phyloP scores from a whole-genome alignment of 2,329 filamentous ascomycete genomes.

The Cytospora mali region DNA sequence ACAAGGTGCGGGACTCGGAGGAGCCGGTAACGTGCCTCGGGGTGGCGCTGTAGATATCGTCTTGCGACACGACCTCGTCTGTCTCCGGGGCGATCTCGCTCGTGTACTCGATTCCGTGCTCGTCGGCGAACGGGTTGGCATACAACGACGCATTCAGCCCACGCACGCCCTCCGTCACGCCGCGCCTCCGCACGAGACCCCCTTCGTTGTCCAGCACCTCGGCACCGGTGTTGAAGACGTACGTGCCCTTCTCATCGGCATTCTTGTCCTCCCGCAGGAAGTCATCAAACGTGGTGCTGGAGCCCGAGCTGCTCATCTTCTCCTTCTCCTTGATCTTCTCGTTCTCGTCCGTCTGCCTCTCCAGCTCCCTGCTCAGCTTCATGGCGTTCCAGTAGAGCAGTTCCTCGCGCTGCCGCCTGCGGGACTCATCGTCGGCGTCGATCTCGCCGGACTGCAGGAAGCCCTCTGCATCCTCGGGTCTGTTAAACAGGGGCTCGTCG shows the following conservation, averaged over 20 bases:
- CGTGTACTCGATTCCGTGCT: constrained; percentile 53
- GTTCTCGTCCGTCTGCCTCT: constrained; percentile 34
- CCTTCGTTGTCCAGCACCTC: constrained; percentile 45
- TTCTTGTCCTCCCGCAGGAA: constrained; percentile 55
- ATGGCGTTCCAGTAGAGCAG: constrained; percentile 64
- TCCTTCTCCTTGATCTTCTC: constrained; percentile 26
- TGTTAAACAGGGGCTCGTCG: constrained; percentile 61
- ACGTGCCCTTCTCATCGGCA: constrained; percentile 55
- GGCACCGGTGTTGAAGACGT: constrained; percentile 60
- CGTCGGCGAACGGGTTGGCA: constrained; percentile 63
- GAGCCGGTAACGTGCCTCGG: constrained; percentile 41
- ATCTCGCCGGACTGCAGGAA: constrained; percentile 59
- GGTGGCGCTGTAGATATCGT: constrained; percentile 58
- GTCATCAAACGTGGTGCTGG: constrained; percentile 58
- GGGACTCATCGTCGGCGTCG: constrained; percentile 64
- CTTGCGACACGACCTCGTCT: constrained; percentile 51
- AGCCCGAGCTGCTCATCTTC: background rate
- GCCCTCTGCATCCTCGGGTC: constrained; percentile 67
- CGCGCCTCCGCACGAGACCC: constrained; percentile 53
- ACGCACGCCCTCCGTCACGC: constrained; percentile 46
- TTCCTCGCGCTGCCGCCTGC: constrained; percentile 64
- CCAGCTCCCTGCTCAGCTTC: constrained; percentile 31
- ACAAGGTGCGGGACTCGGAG: constrained; percentile 27
- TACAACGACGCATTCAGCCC: constrained; percentile 50
- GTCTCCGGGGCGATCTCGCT: constrained; percentile 47